Conservation (phyloP, 1,284 basidiomycete species). For the Ustilago sp. region DNA sequence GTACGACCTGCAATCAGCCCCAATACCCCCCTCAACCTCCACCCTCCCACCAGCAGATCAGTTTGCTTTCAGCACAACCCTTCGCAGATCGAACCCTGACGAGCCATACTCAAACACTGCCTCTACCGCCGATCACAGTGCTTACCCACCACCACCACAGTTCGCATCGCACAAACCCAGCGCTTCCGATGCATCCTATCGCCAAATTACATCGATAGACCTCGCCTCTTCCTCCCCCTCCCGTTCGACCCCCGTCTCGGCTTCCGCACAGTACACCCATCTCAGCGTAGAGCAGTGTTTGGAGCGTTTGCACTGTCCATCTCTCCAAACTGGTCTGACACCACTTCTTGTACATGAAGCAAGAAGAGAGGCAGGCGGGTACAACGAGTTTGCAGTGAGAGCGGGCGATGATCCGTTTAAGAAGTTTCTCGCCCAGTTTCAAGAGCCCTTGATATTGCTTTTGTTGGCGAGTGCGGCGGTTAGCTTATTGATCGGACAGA, state of each 20-base stretch:
- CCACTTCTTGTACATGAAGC: slow-evolving; percentile 39
- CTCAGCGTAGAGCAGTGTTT: slow-evolving; percentile 48
- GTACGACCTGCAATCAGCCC: slow-evolving; percentile 20
- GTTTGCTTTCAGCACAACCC: slow-evolving; percentile 58
- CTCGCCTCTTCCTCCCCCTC: slow-evolving; percentile 11
- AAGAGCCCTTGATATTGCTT: slow-evolving; percentile 91
- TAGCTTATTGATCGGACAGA: slow-evolving; percentile 89
- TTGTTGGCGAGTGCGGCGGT: slow-evolving; percentile 87
- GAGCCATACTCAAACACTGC: slow-evolving; percentile 22
- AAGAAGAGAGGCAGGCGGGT: slow-evolving; percentile 44
- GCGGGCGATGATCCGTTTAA: slow-evolving; percentile 81
- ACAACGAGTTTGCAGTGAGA: slow-evolving; percentile 91
- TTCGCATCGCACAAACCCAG: slow-evolving; percentile 30
- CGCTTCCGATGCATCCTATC: slow-evolving; percentile 22
- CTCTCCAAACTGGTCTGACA: slow-evolving; percentile 50
- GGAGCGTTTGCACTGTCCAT: slow-evolving; percentile 44
- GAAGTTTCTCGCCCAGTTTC: slow-evolving; percentile 92
- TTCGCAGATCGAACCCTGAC: slow-evolving; percentile 46
- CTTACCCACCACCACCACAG: slow-evolving; percentile 30
- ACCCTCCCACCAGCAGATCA: slow-evolving; percentile 32
- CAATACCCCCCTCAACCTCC: slow-evolving; percentile 23
- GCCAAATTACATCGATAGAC: slow-evolving; percentile 16
- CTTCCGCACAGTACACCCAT: slow-evolving; percentile 49
- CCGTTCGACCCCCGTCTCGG: slow-evolving; percentile 18
- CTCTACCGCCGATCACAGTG: neutral